A percentile compares a stretch with the other conserved stretches of the same genome.
Evolutionary conservation across 148 eudicot genomes (phyloP).

Genomic region (Camellia sinensis): DNA sequence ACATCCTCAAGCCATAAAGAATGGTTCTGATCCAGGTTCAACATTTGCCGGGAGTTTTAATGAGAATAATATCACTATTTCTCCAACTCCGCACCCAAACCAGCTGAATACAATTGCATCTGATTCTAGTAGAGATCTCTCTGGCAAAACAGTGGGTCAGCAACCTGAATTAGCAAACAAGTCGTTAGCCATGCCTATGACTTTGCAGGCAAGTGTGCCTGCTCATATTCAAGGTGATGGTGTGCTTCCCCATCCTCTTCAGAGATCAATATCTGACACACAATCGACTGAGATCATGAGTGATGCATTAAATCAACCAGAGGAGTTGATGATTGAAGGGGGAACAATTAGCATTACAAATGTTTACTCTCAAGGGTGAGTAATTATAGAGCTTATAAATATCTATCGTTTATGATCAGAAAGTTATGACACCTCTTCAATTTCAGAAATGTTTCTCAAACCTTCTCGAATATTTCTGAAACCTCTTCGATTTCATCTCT

Average conservation of each 20-base stretch:
- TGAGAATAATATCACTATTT: constrained; percentile 43
- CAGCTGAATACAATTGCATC: constrained; percentile 43
- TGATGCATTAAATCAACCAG: constrained; percentile 45
- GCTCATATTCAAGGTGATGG: constrained; percentile 35
- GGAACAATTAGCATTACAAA: constrained; percentile 81
- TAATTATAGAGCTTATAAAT: constrained; percentile 17
- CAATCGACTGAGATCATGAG: constrained; percentile 33
- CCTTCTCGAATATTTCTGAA: background rate
- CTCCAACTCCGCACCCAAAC: constrained; percentile 40
- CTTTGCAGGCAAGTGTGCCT: constrained; percentile 44
- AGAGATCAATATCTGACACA: constrained; percentile 38
- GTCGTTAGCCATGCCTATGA: constrained; percentile 30
- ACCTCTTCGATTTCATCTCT: background rate
- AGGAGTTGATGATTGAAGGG: constrained; percentile 66
- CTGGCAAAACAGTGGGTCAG: constrained; percentile 39
- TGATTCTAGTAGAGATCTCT: constrained; percentile 38
- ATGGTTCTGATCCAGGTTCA: constrained; percentile 42
- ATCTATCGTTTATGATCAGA: background rate
- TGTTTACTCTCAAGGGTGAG: constrained; percentile 79
- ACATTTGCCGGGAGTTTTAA: constrained; percentile 53
- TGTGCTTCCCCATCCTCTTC: constrained; percentile 41
- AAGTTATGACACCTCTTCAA: background rate
- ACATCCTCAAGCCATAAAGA: constrained; percentile 56
- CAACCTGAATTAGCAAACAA: constrained; percentile 47
- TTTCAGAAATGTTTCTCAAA: background rate